Percentiles rank a stretch among this genome's conserved stretches.
phyloP scores from a whole-genome alignment of 2,329 filamentous ascomycete species.

The Colletotrichum sp. region DNA sequence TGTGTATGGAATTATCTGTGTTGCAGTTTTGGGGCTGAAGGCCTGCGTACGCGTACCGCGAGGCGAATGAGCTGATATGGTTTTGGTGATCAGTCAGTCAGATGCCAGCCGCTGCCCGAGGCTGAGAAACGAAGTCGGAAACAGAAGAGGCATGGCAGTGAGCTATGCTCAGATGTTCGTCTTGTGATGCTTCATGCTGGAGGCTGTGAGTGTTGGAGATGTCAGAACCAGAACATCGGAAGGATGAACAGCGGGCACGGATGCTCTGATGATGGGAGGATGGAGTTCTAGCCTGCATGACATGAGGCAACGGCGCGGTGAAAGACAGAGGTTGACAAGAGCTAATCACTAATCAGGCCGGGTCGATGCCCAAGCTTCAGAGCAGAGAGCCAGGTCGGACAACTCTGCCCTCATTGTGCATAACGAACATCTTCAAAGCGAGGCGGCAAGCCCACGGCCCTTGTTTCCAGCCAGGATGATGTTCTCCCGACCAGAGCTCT shows the following conservation, averaged over 20 bases:
- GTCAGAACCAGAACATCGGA: not conserved
- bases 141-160: not conserved
- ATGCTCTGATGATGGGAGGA: not conserved
- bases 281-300: constrained; percentile 16
- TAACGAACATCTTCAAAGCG: not conserved
- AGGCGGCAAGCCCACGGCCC: not conserved
- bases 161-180: not conserved
- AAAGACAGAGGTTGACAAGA: not conserved
- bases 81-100: not conserved
- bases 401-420: not conserved
- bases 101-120: not conserved
- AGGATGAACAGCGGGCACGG: constrained; percentile 1
- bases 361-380: not conserved
- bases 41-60: not conserved
- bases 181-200: not conserved
- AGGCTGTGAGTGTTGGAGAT: not conserved
- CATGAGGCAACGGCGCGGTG: constrained; percentile 10
- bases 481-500: not conserved
- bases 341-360: not conserved
- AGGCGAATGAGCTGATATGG: not conserved
- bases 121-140: not conserved
- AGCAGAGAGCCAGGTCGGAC: not conserved
- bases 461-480: not conserved
- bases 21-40: not conserved
- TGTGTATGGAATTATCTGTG: not conserved